Evolutionary conservation across 495 filamentous ascomycete genomes (phyloP).

Genomic region (Hypoxylon cercidicola): DNA sequence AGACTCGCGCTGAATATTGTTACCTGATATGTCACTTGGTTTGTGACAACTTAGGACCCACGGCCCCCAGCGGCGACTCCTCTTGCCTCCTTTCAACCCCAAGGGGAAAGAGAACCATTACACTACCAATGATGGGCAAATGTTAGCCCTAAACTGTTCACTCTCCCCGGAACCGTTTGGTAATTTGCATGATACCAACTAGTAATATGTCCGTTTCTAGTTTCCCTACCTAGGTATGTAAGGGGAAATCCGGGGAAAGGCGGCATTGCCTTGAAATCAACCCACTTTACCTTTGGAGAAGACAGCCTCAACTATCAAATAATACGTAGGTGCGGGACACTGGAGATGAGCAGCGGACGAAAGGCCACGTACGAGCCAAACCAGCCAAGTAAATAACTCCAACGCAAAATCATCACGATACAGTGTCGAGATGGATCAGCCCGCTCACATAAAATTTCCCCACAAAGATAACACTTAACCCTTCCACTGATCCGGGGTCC

Average conservation of each 20-base stretch:
- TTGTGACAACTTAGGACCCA: conserved; percentile 1
- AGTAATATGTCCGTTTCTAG: neutral
- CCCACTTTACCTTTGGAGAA: conserved; percentile 18
- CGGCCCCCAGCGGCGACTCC: conserved; percentile 5
- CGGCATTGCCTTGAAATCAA: conserved; percentile 25
- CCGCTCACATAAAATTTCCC: conserved; percentile 28
- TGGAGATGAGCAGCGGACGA: conserved; percentile 20
- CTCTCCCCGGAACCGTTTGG: conserved; percentile 1
- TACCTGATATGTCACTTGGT: conserved; percentile 22
- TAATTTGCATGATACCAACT: conserved; percentile 6
- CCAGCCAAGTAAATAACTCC: neutral
- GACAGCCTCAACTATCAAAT: conserved; percentile 22
- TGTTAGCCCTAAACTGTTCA: neutral
- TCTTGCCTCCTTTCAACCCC: conserved; percentile 6
- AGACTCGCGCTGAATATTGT: conserved; percentile 14
- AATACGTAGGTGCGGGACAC: conserved; percentile 5
- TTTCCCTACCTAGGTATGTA: conserved; percentile 1
- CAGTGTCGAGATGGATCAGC: no score
- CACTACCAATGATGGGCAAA: conserved; percentile 9
- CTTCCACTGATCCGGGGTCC: conserved; percentile 42
- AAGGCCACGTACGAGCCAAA: conserved; percentile 25
- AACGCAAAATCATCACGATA: neutral
- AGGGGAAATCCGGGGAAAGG: conserved; percentile 32
- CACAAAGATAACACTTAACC: conserved; percentile 41
- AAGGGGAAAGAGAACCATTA: neutral